A percentile compares a stretch with the other conserved stretches of the same genome.
Conservation (phyloP, 306 rosid species). For the Quercus parvula region DNA sequence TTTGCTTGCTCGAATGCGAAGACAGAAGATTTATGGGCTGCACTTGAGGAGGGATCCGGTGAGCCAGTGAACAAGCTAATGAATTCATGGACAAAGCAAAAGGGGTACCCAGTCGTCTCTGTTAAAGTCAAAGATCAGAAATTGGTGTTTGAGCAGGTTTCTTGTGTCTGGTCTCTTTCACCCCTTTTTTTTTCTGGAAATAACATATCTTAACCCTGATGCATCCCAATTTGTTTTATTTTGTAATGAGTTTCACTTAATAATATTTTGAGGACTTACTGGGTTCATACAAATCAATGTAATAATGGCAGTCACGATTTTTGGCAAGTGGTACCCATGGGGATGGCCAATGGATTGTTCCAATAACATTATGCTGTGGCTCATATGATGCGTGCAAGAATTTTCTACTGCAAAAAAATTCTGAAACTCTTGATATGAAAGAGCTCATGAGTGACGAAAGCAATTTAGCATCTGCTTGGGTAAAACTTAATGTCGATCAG, state of each 20-base stretch:
- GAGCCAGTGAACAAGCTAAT: constrained; percentile 83
- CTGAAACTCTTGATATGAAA: constrained; percentile 49
- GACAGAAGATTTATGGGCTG: constrained; percentile 92
- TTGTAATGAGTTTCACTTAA: not conserved
- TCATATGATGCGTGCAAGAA: constrained; percentile 63
- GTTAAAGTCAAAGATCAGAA: constrained; percentile 53
- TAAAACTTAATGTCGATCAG: constrained; percentile 90
- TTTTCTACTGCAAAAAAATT: constrained; percentile 61
- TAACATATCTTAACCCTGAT: not conserved
- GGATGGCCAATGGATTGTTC: constrained; percentile 85
- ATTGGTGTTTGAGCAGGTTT: constrained; percentile 84
- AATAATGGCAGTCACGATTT: constrained; percentile 69
- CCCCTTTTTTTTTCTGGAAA: not conserved
- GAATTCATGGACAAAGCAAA: constrained; percentile 94
- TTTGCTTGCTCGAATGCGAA: constrained; percentile 75
- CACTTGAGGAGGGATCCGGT: constrained; percentile 91
- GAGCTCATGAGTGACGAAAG: constrained; percentile 37
- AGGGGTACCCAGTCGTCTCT: constrained; percentile 84
- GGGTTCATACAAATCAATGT: constrained; percentile 1
- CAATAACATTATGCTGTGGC: constrained; percentile 69
- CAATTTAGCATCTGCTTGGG: constrained; percentile 43
- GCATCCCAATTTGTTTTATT: not conserved
- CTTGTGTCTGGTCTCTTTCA: constrained; percentile 18
- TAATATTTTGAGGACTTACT: not conserved
- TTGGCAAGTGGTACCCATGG: constrained; percentile 73